Evolutionary conservation across 2,329 filamentous ascomycete genomes (phyloP).

Genomic region (Diaporthe nobilis): DNA sequence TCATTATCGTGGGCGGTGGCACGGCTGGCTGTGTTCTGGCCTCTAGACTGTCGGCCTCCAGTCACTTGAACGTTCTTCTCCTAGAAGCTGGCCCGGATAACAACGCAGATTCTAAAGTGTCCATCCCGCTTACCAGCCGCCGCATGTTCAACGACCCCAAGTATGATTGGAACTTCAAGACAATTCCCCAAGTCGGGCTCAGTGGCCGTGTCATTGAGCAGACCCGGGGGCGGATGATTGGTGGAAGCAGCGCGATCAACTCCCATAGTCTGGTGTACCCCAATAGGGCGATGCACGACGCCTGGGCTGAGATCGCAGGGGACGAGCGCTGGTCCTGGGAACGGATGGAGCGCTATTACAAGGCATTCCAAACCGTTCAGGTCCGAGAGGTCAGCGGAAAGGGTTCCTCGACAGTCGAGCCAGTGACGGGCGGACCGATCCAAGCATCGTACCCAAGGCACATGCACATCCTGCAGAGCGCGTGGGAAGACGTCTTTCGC

Average conservation of each 20-base stretch:
- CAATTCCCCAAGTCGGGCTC: background rate
- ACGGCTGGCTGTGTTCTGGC: conserved; percentile 16
- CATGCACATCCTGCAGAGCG: background rate
- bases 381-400: background rate
- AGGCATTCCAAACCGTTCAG: conserved; percentile 4
- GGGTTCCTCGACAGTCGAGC: background rate
- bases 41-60: background rate
- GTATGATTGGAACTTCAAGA: background rate
- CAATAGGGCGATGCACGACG: conserved; percentile 12
- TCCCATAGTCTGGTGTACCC: conserved; percentile 11
- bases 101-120: background rate
- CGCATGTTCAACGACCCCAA: conserved; percentile 10
- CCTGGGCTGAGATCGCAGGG: conserved; percentile 7
- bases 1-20: conserved; percentile 16
- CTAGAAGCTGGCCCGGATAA: conserved; percentile 3
- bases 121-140: background rate
- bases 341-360: background rate
- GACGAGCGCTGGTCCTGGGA: conserved; percentile 19
- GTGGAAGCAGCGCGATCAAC: conserved; percentile 21
- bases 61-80: background rate
- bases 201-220: conserved; percentile 8
- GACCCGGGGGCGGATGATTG: conserved; percentile 2
- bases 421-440: background rate
- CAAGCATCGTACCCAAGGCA: conserved; percentile 16
- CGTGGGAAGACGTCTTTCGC: conserved; percentile 16